Conservation (phyloP, 768 basidiomycete genomes). For the Lactifluus subvellereus region DNA sequence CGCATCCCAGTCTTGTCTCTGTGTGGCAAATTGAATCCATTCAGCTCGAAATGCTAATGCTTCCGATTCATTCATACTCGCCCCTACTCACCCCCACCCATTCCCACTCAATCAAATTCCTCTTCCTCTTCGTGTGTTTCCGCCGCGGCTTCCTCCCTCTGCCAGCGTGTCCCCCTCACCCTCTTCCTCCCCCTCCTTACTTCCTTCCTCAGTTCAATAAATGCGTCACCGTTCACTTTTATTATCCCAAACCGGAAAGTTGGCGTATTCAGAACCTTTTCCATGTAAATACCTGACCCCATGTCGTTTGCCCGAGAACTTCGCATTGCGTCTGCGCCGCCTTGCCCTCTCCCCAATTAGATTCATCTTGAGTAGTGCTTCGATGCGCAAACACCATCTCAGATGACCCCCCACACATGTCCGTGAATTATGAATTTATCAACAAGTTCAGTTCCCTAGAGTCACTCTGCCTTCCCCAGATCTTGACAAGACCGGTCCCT, state of each 20-base stretch:
- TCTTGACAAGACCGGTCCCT: constrained; percentile 15
- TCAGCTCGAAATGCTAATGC: constrained; percentile 5
- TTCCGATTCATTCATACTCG: constrained; percentile 15
- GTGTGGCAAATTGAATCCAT: not conserved
- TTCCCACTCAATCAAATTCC: constrained; percentile 8
- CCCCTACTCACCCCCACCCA: not conserved
- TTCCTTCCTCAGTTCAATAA: not conserved
- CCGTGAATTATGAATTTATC: constrained; percentile 14
- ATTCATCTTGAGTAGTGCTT: constrained; percentile 16
- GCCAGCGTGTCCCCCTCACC: constrained; percentile 2
- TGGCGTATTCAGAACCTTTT: not conserved
- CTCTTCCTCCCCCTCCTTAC: not conserved
- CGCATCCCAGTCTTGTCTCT: too few relatives aligned
- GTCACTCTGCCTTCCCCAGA: constrained; percentile 6
- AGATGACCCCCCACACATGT: not conserved
- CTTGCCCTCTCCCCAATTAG: constrained; percentile 5
- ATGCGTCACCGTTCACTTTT: constrained; percentile 1
- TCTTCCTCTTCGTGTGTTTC: constrained; percentile 1
- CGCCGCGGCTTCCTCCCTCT: constrained; percentile 16
- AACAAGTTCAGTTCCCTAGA: not conserved
- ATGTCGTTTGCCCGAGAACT: not conserved
- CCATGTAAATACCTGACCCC: not conserved
- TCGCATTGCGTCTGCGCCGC: constrained; percentile 3
- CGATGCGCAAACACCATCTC: constrained; percentile 1
- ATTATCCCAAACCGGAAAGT: not conserved